Evolutionary conservation across 345 rosid genomes (phyloP), one percentile per base, ranked within the genome.

Genomic region (Geranium brycei): DNA sequence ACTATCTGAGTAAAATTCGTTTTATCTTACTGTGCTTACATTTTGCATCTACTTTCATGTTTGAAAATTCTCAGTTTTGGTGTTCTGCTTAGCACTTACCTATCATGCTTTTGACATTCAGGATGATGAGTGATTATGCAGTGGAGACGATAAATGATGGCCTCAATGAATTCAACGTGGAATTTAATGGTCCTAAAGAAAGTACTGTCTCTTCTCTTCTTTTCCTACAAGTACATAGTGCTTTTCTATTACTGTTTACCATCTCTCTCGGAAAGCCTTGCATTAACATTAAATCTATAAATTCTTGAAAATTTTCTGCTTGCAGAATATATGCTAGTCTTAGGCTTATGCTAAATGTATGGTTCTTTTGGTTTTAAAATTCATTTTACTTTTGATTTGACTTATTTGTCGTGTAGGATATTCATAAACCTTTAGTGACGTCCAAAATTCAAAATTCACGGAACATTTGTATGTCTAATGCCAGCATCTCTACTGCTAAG

Each of bases 101-200:
- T 47, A 6, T 47, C 16, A 19, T 60, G 38, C n/a, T 78, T n/a
- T 53, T 65, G 64, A 67, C 61, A 7, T 76, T 31, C 83, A 86
- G 92, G 84, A 86, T 84, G 92, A 86, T 84, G 92, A 86, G 87
- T 64, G 87, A 86, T 71, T 84, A 86, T 80, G 72, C 67, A 61
- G 89, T 83, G 74, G 89, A 86, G 81, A 82, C 80, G 17, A 80
- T 86, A 71, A 83, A 86, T 60, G 89, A 86, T 62, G 84, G 92
- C 18, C 87, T 86, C 67, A 82, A 71, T 69, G 92, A 83, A 74
- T 86, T 83, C 69, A 86, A 86, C 30, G 87, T 86, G 71, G 85
- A 80, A 61, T 84, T 86, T 69, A 80, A 82, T 72, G 92, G 89
- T 47, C 92, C 92, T 5, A 86, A 86, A 83, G 92, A 80, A 71